Evolutionary conservation across 345 rosid genomes (phyloP).

Genomic region (Carallia brachiata): DNA sequence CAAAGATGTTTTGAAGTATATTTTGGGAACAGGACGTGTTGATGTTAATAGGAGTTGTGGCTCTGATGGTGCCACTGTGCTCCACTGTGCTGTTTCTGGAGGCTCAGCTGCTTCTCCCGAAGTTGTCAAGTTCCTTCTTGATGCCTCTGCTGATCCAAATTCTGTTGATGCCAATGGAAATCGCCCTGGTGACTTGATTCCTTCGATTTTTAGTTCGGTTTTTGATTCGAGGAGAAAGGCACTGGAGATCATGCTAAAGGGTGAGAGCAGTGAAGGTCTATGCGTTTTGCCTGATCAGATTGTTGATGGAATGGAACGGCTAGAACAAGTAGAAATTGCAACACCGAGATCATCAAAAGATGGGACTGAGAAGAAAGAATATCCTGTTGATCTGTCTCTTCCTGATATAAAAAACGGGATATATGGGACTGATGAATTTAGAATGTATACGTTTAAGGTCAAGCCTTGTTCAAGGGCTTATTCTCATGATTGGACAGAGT

Average conservation of each 20-base stretch:
- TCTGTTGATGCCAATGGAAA: conserved; percentile 60
- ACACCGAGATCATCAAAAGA: conserved; percentile 39
- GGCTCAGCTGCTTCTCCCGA: conserved; percentile 53
- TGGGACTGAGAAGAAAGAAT: conserved; percentile 74
- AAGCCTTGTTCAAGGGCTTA: conserved; percentile 96
- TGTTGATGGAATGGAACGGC: conserved; percentile 29
- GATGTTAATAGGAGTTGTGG: conserved; percentile 68
- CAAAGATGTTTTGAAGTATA: conserved; percentile 57
- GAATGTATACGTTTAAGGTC: conserved; percentile 87
- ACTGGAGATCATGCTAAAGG: conserved; percentile 51
- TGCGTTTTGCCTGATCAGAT: conserved; percentile 27
- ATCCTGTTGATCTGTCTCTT: conserved; percentile 74
- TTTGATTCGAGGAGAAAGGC: conserved; percentile 49
- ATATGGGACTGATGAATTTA: conserved; percentile 85
- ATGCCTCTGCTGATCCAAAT: conserved; percentile 59
- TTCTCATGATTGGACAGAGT: conserved; percentile 96
- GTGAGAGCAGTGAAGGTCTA: conserved; percentile 26
- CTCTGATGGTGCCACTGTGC: conserved; percentile 71
- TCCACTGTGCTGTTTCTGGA: conserved; percentile 82
- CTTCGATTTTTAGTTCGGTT: conserved; percentile 34
- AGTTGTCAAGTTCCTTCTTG: conserved; percentile 59
- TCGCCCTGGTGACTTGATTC: conserved; percentile 54
- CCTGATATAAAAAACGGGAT: conserved; percentile 83
- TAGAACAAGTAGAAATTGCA: conserved; percentile 37
- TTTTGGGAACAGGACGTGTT: conserved; percentile 43